Conservation (phyloP, 2,329 filamentous ascomycete genomes). For the Trichoderma breve region DNA sequence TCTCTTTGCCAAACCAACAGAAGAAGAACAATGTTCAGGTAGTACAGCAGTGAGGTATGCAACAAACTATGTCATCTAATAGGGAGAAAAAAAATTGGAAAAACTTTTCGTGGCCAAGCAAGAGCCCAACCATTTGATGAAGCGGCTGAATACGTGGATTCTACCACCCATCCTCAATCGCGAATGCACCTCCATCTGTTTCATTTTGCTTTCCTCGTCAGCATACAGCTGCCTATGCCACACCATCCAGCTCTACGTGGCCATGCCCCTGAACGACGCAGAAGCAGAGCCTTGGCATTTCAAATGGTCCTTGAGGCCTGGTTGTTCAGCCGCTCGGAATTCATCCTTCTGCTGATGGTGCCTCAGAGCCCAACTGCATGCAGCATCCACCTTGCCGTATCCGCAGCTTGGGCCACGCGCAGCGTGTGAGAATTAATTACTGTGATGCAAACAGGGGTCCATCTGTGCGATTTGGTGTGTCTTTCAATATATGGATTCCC, state of each 20-base stretch:
- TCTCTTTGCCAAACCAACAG: constrained; percentile 44
- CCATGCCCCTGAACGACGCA: neutral
- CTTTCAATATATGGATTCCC: neutral
- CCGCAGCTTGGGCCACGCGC: constrained; percentile 22
- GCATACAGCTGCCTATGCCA: neutral
- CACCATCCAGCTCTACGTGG: neutral
- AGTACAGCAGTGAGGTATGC: constrained; percentile 64
- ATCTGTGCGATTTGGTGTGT: neutral
- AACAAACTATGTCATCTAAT: neutral
- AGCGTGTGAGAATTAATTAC: constrained; percentile 24
- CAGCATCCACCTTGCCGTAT: constrained; percentile 22
- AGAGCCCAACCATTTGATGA: neutral
- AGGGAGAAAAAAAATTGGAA: neutral
- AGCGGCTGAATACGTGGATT: neutral
- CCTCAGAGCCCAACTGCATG: constrained; percentile 50
- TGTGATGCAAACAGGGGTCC: constrained; percentile 4
- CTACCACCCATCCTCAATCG: neutral
- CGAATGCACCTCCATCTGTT: neutral
- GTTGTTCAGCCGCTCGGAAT: constrained; percentile 25
- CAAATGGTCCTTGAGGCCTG: neutral
- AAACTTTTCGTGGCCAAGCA: neutral
- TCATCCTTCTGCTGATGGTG: constrained; percentile 44
- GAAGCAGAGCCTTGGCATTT: neutral
- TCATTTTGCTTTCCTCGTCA: neutral
- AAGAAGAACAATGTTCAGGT: constrained; percentile 90